Percentiles rank a stretch among this genome's conserved stretches.
Evolutionary conservation across 2,329 filamentous ascomycete species (phyloP).

Genomic region (Cytospora piceae): DNA sequence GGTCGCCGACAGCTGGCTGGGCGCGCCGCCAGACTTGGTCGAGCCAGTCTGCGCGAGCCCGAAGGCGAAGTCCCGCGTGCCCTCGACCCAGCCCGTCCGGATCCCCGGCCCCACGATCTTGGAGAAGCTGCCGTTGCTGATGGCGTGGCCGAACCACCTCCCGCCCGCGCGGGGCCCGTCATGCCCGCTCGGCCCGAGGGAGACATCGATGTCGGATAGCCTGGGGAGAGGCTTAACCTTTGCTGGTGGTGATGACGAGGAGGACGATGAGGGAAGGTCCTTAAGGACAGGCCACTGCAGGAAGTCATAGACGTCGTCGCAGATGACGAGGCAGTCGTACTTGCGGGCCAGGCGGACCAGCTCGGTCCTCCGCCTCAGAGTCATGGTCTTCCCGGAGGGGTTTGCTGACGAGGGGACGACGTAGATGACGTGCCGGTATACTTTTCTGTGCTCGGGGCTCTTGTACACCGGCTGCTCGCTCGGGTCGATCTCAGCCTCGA

Average conservation of each 20-base stretch:
- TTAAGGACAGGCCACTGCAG: conserved; percentile 70
- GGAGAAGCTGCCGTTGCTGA: conserved; percentile 88
- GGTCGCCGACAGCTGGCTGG: conserved; percentile 55
- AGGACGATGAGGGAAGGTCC: conserved; percentile 1
- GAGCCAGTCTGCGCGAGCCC: conserved; percentile 58
- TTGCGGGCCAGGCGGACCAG: conserved; percentile 78
- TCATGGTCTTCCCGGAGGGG: conserved; percentile 83
- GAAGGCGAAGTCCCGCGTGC: conserved; percentile 56
- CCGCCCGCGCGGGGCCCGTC: conserved; percentile 44
- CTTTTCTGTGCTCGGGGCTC: conserved; percentile 64
- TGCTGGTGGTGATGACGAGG: conserved; percentile 41
- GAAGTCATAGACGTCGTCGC: conserved; percentile 94
- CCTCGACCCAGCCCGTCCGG: conserved; percentile 88
- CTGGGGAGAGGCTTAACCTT: conserved; percentile 63
- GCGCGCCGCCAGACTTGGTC: conserved; percentile 60
- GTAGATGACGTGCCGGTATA: conserved; percentile 88
- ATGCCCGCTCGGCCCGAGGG: conserved; percentile 56
- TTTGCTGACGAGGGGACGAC: conserved; percentile 88
- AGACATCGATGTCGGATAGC: conserved; percentile 76
- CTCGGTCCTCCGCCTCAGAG: conserved; percentile 64
- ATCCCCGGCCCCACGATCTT: conserved; percentile 84
- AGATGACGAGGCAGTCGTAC: conserved; percentile 80
- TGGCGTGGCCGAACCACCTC: conserved; percentile 70
- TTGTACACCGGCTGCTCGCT: conserved; percentile 58
- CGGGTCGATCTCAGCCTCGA: conserved; percentile 33